phyloP scores from a whole-genome alignment of 169 alveolate genomes.

The Cystoisospora suis region DNA sequence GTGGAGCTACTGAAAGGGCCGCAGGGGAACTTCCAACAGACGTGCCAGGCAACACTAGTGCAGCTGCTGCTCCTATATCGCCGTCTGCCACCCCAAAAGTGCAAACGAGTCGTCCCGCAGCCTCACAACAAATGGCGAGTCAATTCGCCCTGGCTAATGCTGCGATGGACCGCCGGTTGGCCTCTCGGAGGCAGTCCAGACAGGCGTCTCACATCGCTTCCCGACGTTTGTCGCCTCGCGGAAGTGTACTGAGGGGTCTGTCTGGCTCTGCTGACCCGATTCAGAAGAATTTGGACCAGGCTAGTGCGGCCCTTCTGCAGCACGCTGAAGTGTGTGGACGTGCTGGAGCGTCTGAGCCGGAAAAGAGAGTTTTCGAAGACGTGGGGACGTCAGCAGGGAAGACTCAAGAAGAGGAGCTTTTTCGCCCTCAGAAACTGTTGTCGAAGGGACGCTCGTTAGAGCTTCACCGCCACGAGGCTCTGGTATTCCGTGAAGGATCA shows the following conservation, averaged over 20 bases:
- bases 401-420: neutral
- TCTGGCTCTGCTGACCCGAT: neutral
- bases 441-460: neutral
- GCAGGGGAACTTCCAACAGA: neutral
- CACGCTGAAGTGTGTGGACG: neutral
- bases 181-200: neutral
- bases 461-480: neutral
- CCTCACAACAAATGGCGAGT: neutral
- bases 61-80: neutral
- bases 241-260: neutral
- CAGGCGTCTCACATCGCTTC: constrained; percentile 29
- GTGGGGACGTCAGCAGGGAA: neutral
- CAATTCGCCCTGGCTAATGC: neutral
- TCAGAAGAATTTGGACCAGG: neutral
- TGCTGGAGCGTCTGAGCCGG: neutral
- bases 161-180: constrained; percentile 1
- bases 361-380: neutral
- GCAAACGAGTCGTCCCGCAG: neutral
- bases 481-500: neutral
- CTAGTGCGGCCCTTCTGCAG: constrained; percentile 1
- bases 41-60: neutral
- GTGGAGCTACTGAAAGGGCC: neutral
- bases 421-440: too few species aligned
- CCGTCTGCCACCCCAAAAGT: neutral
- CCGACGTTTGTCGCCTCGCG: constrained; percentile 2